phyloP scores from a whole-genome alignment of 192 early-diverging fungal genomes.

The Entophlyctis luteolus region DNA sequence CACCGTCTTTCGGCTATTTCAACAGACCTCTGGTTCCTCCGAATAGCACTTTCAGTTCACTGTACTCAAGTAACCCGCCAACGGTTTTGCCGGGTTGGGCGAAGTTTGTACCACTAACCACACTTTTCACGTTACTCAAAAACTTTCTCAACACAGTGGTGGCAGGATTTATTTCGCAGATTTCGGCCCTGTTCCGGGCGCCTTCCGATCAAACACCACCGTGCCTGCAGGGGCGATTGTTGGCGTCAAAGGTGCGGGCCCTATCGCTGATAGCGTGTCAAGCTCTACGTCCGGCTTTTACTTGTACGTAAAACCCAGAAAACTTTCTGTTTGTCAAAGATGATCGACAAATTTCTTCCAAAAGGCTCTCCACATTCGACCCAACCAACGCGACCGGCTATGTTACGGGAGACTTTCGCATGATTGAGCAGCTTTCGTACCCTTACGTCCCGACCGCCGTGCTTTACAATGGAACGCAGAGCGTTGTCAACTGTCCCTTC shows the following conservation, averaged over 20 bases:
- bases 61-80: not conserved
- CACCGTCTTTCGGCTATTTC: slow-evolving; percentile 16
- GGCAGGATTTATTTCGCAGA: slow-evolving; percentile 12
- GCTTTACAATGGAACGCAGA: not conserved
- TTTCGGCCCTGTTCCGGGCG: not conserved
- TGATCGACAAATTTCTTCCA: not conserved
- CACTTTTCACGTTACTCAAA: not conserved
- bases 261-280: not conserved
- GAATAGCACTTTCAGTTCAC: not conserved
- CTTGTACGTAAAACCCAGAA: slow-evolving; percentile 7
- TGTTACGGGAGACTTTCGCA: slow-evolving; percentile 5
- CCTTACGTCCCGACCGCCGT: slow-evolving; percentile 3
- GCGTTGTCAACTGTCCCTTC: slow-evolving; percentile 22
- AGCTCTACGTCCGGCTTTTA: slow-evolving; percentile 20
- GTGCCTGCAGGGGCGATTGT: not conserved
- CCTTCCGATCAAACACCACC: not conserved
- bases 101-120: slow-evolving; percentile 1
- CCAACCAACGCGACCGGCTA: not conserved
- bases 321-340: not conserved
- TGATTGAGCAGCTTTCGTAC: not conserved
- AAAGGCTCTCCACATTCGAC: not conserved
- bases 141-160: slow-evolving; percentile 2
- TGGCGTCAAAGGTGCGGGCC: slow-evolving; percentile 11
- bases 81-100: slow-evolving; percentile 12
- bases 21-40: slow-evolving; percentile 30